A percentile compares a stretch with the other conserved stretches of the same genome.
Conservation (phyloP, 805 yeast species). For the Yamadazyma olivae region DNA sequence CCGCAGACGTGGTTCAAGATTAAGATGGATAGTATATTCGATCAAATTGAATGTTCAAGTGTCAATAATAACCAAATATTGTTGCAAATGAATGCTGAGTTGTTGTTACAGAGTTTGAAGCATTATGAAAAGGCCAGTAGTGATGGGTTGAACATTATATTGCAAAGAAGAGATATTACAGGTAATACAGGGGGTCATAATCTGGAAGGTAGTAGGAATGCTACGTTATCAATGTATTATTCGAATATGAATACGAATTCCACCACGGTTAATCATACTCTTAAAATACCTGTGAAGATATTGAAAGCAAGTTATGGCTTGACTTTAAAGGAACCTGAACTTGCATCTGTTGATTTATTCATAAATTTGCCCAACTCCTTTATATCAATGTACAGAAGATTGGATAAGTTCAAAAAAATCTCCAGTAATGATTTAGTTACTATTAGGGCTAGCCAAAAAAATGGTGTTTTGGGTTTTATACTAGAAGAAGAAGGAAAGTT, state of each 20-base stretch:
- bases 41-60: slow-evolving; percentile 49
- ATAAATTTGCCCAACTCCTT: slow-evolving; percentile 52
- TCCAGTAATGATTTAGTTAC: slow-evolving; percentile 40
- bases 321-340: slow-evolving; percentile 58
- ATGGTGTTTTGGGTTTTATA: slow-evolving; percentile 50
- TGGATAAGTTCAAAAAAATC: slow-evolving; percentile 61
- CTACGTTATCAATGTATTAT: slow-evolving; percentile 55
- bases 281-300: slow-evolving; percentile 68
- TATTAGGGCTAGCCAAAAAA: slow-evolving; percentile 45
- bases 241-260: slow-evolving; percentile 42
- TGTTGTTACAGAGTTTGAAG: slow-evolving; percentile 53
- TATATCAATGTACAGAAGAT: slow-evolving; percentile 51
- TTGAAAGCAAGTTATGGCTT: slow-evolving; percentile 53
- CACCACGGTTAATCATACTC: slow-evolving; percentile 57
- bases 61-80: slow-evolving; percentile 51
- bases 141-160: slow-evolving; percentile 48
- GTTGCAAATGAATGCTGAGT: slow-evolving; percentile 62
- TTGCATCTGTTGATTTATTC: slow-evolving; percentile 52
- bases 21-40: slow-evolving; percentile 42
- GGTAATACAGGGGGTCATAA: slow-evolving; percentile 17
- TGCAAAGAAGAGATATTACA: slow-evolving; percentile 42
- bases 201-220: slow-evolving; percentile 35
- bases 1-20: slow-evolving; percentile 71
- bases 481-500: slow-evolving; percentile 54
- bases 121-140: slow-evolving; percentile 54